phyloP scores from a whole-genome alignment of 345 rosid genomes.

The Bruguiera gymnorhiza region DNA sequence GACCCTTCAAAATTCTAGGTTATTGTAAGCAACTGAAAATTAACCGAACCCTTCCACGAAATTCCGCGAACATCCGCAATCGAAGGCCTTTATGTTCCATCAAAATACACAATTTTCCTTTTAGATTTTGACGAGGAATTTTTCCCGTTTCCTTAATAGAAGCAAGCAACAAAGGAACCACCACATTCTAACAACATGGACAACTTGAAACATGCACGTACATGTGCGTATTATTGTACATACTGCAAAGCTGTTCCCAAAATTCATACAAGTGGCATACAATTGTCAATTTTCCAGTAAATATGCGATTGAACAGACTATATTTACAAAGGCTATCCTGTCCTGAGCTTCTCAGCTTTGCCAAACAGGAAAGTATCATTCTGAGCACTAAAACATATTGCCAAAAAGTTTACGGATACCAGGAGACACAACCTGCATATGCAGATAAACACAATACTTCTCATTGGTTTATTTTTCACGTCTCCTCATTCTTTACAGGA shows the following conservation, averaged over 20 bases:
- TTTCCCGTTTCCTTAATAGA: no score
- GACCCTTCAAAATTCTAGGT: no score
- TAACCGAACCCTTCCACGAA: no score
- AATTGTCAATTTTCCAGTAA: neutral
- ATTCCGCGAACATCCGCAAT: no score
- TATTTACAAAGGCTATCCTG: neutral
- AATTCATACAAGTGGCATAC: neutral
- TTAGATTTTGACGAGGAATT: no score
- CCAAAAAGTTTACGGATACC: neutral
- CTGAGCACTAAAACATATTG: neutral
- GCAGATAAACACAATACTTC: neutral
- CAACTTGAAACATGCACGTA: no score
- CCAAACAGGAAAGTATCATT: slow-evolving; percentile 1
- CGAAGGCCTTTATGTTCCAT: no score
- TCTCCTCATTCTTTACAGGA: slow-evolving; percentile 56
- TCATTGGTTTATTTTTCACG: slow-evolving; percentile 25
- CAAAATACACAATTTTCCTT: no score
- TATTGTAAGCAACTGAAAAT: no score
- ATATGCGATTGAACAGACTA: neutral
- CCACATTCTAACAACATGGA: no score
- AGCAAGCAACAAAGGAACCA: no score
- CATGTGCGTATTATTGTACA: neutral
- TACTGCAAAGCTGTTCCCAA: no score
- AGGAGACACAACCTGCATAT: neutral
- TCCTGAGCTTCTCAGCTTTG: neutral